These are phyloP conservation scores for Ascochyta rabiei DNA, from an alignment of 2,329 filamentous ascomycete species.

Conservation along the genomic window DNA sequence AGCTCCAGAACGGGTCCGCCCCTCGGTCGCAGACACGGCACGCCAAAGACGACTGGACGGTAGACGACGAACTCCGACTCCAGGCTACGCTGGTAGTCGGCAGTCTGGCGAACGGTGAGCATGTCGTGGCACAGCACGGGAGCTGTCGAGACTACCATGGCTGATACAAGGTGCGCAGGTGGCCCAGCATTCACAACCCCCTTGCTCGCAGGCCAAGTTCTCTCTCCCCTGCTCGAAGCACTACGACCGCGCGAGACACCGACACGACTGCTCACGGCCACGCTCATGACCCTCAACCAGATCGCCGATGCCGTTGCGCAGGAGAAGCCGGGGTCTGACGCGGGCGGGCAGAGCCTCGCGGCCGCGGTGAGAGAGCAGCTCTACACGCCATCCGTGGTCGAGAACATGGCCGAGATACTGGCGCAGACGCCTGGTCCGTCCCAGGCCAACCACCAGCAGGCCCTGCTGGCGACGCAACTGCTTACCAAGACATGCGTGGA, in stretches of 20 bases:
- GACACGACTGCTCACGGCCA: slow-evolving; percentile 71
- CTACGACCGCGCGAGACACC: slow-evolving; percentile 70
- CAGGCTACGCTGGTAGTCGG: slow-evolving; percentile 85
- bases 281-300: slow-evolving; percentile 75
- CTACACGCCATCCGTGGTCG: slow-evolving; percentile 67
- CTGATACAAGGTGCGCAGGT: slow-evolving; percentile 57
- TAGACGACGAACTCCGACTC: slow-evolving; percentile 71
- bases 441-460: slow-evolving; percentile 67
- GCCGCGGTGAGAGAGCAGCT: slow-evolving; percentile 51
- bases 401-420: slow-evolving; percentile 70
- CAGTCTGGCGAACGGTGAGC: slow-evolving; percentile 80
- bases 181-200: slow-evolving; percentile 80
- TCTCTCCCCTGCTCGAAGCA: slow-evolving; percentile 73
- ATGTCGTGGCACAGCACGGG: background rate
- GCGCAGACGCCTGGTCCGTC: slow-evolving; percentile 60
- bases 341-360: slow-evolving; percentile 53
- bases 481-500: slow-evolving; percentile 70
- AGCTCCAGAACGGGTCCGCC: background rate
- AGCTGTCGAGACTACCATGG: slow-evolving; percentile 2
- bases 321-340: slow-evolving; percentile 58
- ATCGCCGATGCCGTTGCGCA: slow-evolving; percentile 70
- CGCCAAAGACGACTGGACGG: slow-evolving; percentile 52
- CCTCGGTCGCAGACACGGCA: slow-evolving; percentile 1
- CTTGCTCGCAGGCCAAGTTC: slow-evolving; percentile 69
- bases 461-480: slow-evolving; percentile 64